These are phyloP conservation scores for Aeschynomene evenia DNA, from an alignment of 306 rosid species.

Conservation along the genomic window DNA sequence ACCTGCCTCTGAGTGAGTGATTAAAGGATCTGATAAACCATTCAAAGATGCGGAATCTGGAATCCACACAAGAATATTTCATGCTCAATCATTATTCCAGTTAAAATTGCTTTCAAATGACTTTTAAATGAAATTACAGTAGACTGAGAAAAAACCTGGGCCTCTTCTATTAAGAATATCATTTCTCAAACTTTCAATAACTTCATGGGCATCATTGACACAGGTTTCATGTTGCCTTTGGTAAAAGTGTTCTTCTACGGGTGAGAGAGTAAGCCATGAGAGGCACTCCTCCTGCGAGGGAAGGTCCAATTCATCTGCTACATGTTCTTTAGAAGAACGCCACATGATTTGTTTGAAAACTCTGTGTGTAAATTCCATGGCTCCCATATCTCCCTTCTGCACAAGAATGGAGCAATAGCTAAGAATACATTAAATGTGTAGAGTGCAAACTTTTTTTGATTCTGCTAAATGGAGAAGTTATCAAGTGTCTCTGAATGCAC, in stretches of 20 bases:
- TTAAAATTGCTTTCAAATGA: conserved; percentile 27
- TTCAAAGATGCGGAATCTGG: conserved; percentile 52
- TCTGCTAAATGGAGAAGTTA: neutral
- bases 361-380: conserved; percentile 73
- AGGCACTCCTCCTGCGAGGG: conserved; percentile 90
- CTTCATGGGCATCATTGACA: conserved; percentile 80
- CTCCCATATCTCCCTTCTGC: conserved; percentile 79
- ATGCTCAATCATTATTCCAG: conserved; percentile 30
- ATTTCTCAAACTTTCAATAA: conserved; percentile 72
- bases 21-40: conserved; percentile 53
- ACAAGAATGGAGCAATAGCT: conserved; percentile 26
- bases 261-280: conserved; percentile 86
- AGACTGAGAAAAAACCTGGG: conserved; percentile 54
- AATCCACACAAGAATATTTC: conserved; percentile 39
- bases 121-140: conserved; percentile 34
- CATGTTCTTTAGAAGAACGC: conserved; percentile 83
- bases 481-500: neutral
- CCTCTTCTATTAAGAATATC: conserved; percentile 63
- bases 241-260: conserved; percentile 91
- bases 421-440: conserved; percentile 17
- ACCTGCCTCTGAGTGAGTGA: conserved; percentile 88
- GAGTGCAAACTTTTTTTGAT: neutral
- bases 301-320: conserved; percentile 88
- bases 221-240: conserved; percentile 96
- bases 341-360: conserved; percentile 90